Base-by-base conservation (phyloP, 305 asterid genomes). In the Andrographis paniculata region DNA sequence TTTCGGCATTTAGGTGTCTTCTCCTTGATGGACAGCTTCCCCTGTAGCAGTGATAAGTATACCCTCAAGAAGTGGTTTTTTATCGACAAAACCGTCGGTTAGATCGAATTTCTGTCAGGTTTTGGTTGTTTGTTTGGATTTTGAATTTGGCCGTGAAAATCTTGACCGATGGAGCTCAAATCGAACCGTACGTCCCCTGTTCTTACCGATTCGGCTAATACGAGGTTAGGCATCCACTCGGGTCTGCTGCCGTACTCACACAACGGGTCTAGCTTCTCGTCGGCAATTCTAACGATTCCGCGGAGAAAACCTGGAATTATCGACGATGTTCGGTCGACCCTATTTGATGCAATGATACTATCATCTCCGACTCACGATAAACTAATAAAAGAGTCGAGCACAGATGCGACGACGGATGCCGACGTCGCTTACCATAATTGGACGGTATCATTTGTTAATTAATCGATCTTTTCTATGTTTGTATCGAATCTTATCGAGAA, bases 301-400 rank as follows among this genome's bases (percentile, higher is more conserved):
- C 64, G 94, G 71, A 83, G 46, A 66, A 78, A 54, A 68, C 48
- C 93, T 1, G 94, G 88, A 13, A 61, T 80, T 14, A 79, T 83
- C 9, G 94, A 86, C 31, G 96, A 85, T 52, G 91, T 86, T 2
- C 56, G 79, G 58, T 68, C 81, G 14, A 64, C 75, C 59, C 55
- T 79, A 64, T 52, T 86, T 43, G 98, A 86, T 63, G 75, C 96
- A 31, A 91, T 91, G 98, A 86, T 62, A 65, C 73, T 94, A 5
- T 91, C 98, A 9, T 91, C 98, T 42, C 98, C 98, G 0, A 91
- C 96, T 56, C 84, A 91, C 50, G 74, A 61, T 59, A 82, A 50
- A 49, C 42, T 71, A 53, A 50, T 69, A 28, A 76, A 62, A 65
- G 87, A 74, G 35, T 44, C 63, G 23, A 61, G 53, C 64, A 46